phyloP scores from a whole-genome alignment of 192 early-diverging fungal genomes.

The Gaertneriomyces sp. region DNA sequence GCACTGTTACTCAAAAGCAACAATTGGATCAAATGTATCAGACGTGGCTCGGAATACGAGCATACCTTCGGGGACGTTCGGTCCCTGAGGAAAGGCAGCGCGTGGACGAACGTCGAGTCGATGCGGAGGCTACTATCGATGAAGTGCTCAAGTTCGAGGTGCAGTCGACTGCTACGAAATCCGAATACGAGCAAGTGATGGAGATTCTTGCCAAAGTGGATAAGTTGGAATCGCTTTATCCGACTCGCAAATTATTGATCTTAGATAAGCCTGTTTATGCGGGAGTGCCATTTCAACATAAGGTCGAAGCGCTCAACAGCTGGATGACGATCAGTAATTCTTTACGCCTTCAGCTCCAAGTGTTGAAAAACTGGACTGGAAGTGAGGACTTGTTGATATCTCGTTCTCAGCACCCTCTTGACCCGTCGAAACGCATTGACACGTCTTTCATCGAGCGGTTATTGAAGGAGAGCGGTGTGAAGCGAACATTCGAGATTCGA shows the following conservation, averaged over 20 bases:
- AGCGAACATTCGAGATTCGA: conserved; percentile 62
- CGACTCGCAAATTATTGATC: conserved; percentile 59
- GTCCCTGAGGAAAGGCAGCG: conserved; percentile 62
- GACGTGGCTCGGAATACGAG: conserved; percentile 74
- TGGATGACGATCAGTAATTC: conserved; percentile 72
- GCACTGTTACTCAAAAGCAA: conserved; percentile 43
- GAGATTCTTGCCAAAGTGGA: conserved; percentile 73
- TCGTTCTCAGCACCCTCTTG: conserved; percentile 48
- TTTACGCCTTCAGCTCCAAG: conserved; percentile 66
- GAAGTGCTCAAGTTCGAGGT: conserved; percentile 65
- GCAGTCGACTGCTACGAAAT: conserved; percentile 32
- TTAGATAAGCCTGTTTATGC: conserved; percentile 67
- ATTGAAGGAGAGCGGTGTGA: conserved; percentile 75
- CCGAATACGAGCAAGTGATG: conserved; percentile 57
- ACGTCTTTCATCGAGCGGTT: conserved; percentile 81
- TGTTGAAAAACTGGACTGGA: conserved; percentile 81
- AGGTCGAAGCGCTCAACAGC: conserved; percentile 68
- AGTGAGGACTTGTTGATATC: conserved; percentile 62
- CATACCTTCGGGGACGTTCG: conserved; percentile 58
- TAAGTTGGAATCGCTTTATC: conserved; percentile 73
- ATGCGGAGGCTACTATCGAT: conserved; percentile 53
- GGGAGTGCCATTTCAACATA: conserved; percentile 61
- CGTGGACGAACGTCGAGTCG: conserved; percentile 62
- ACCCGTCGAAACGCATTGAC: conserved; percentile 45
- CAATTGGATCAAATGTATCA: conserved; percentile 50